Conservation (phyloP, 306 rosid species). For the Fagus crenata region DNA sequence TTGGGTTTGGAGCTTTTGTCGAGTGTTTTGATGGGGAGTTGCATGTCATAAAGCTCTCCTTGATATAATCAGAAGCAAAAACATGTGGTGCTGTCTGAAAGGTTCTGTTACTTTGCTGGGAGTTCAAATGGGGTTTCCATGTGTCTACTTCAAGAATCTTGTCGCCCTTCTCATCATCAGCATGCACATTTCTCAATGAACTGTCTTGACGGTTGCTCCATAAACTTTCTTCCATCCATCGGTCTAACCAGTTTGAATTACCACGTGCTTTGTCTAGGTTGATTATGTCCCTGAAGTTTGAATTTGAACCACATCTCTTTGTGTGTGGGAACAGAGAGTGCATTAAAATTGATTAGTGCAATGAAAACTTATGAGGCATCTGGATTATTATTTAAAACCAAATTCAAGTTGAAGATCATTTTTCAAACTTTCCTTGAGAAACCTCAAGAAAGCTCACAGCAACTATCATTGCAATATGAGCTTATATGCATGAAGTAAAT, state of each 20-base stretch:
- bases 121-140: slow-evolving; percentile 75
- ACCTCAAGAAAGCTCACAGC: too few relatives aligned
- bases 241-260: slow-evolving; percentile 65
- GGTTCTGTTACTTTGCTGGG: slow-evolving; percentile 43
- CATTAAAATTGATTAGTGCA: slow-evolving; percentile 6
- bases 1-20: slow-evolving; percentile 35
- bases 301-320: slow-evolving; percentile 85
- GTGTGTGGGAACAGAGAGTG: slow-evolving; percentile 23
- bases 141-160: slow-evolving; percentile 96
- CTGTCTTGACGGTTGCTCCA: slow-evolving; percentile 41
- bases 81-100: slow-evolving; percentile 44
- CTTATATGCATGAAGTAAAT: background rate
- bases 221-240: slow-evolving; percentile 86
- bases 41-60: slow-evolving; percentile 27
- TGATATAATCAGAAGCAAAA: slow-evolving; percentile 38
- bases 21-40: slow-evolving; percentile 64
- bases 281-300: slow-evolving; percentile 51
- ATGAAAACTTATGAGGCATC: background rate
- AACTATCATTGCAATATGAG: too few relatives aligned
- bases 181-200: slow-evolving; percentile 36
- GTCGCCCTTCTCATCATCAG: slow-evolving; percentile 70
- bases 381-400: background rate
- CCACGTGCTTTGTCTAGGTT: slow-evolving; percentile 42
- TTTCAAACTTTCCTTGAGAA: too few relatives aligned
- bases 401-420: background rate